These are phyloP conservation scores for Sarocladium strictum DNA, from an alignment of 2,329 filamentous ascomycete species.

Conservation along the genomic window DNA sequence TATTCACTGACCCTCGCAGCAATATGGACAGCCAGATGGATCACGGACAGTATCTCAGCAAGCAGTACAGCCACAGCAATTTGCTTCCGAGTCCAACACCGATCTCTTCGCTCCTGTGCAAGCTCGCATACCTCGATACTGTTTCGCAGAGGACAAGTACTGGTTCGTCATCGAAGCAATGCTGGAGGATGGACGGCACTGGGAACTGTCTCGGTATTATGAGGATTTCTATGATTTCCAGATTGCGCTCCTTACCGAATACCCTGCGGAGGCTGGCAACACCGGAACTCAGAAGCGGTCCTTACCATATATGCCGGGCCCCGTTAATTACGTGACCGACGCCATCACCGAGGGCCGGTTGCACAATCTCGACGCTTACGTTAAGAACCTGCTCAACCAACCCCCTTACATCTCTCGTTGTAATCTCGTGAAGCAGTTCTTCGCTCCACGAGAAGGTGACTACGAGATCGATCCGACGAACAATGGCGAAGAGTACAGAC, in stretches of 20 bases:
- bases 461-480: slow-evolving; percentile 75
- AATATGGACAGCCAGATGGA: neutral
- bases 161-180: slow-evolving; percentile 95
- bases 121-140: slow-evolving; percentile 86
- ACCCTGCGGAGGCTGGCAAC: slow-evolving; percentile 89
- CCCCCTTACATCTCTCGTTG: slow-evolving; percentile 80
- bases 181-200: slow-evolving; percentile 84
- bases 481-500: slow-evolving; percentile 70
- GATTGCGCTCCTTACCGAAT: slow-evolving; percentile 86
- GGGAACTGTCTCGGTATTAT: slow-evolving; percentile 92
- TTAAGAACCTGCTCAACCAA: slow-evolving; percentile 82
- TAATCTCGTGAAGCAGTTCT: slow-evolving; percentile 81
- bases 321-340: slow-evolving; percentile 97
- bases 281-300: slow-evolving; percentile 72
- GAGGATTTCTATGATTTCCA: slow-evolving; percentile 99
- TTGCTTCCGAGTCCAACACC: slow-evolving; percentile 35
- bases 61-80: slow-evolving; percentile 30
- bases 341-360: slow-evolving; percentile 90
- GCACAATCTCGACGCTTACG: slow-evolving; percentile 90
- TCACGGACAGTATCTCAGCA: slow-evolving; percentile 15
- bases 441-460: slow-evolving; percentile 82
- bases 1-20: neutral
- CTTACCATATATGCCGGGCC: slow-evolving; percentile 95
- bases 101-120: slow-evolving; percentile 69
- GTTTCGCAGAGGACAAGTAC: slow-evolving; percentile 95